A percentile compares a stretch with the other conserved stretches of the same genome.
phyloP scores from a whole-genome alignment of 176 grass and related monocot species.

The Typha latifolia region DNA sequence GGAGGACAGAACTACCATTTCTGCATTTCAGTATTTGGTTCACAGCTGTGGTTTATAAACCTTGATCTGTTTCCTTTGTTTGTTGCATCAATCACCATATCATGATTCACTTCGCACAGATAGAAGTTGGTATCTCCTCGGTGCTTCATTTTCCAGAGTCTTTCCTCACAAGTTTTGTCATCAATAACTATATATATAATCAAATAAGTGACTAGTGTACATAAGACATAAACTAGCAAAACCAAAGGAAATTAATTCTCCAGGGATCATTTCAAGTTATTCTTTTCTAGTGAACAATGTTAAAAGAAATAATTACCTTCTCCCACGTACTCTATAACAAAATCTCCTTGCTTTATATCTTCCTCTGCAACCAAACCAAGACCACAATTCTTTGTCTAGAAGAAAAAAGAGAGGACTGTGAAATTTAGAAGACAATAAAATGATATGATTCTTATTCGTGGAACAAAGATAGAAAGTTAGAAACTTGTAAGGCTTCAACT shows the following conservation, averaged over 20 bases:
- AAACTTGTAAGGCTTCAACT: too few species aligned
- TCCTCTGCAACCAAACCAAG: slow-evolving; percentile 79
- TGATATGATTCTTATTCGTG: not conserved
- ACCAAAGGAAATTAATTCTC: not conserved
- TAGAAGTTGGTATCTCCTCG: slow-evolving; percentile 77
- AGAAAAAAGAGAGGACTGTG: slow-evolving; percentile 6
- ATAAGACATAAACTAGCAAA: not conserved
- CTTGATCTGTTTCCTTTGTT: slow-evolving; percentile 89
- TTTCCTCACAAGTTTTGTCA: slow-evolving; percentile 87
- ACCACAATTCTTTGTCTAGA: slow-evolving; percentile 97
- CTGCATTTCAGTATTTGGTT: slow-evolving; percentile 96
- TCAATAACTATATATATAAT: slow-evolving; percentile 53
- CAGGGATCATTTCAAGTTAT: slow-evolving; percentile 1
- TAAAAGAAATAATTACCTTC: slow-evolving; percentile 60
- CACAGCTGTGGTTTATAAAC: slow-evolving; percentile 98
- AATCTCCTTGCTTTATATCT: slow-evolving; percentile 87
- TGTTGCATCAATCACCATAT: slow-evolving; percentile 97
- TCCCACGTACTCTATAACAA: slow-evolving; percentile 95
- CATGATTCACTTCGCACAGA: slow-evolving; percentile 82
- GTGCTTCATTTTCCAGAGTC: slow-evolving; percentile 92
- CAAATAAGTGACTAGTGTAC: not conserved
- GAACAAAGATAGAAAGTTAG: too few species aligned
- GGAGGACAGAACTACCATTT: slow-evolving; percentile 67
- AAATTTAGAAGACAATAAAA: slow-evolving; percentile 5
- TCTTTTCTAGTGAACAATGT: slow-evolving; percentile 3